Base-by-base conservation (phyloP, 768 basidiomycete genomes). In the Mycena venus region DNA sequence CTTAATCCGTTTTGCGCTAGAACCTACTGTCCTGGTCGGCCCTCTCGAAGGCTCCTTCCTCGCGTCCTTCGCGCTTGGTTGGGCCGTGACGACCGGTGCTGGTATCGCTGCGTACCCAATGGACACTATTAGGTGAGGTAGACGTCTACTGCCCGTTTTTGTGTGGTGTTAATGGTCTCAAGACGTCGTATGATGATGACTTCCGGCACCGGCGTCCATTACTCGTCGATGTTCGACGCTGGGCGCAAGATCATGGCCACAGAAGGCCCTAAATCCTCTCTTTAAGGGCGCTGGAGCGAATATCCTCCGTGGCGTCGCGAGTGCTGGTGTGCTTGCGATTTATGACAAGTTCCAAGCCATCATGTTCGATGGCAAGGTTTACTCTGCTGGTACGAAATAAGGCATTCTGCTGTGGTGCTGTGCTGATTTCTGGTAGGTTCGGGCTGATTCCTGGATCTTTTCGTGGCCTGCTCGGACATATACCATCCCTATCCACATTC, bases 151-250 rank as follows among this genome's bases (percentile, higher is more conserved):
- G 75, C 77, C 34, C 36, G n/a, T 25, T 60, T 75, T 80, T 47
- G 25, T 36, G 29, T 10, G 12, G 31, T 84, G 79, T 79, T 73
- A 21, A 65, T 49, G 29, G 21, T 17, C 27, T 51, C 1, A n/a
- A 94, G 95, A 88, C 93, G 95, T 89, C 92, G 95, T 75, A 96
- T 96, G 95, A 96, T 96, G 95, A 96, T 96, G 95, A 95, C 94
- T 21, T 94, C 93, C 14, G 95, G 95, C 78, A 88, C 88, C 80
- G 86, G 86, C 55, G 88, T 89, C 66, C 93, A 95, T 87, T 95
- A 96, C 90, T 93, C 92, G 87, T 92, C 91, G 74, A 94, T 94
- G 93, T 89, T 94, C 80, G 94, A 95, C 79, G 94, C 94, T 69
- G 92, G 87, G 68, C 83, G 88, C 15, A 91, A 77, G 84, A 95